phyloP scores from a whole-genome alignment of 768 basidiomycete species.

The Boletus bicolor region DNA sequence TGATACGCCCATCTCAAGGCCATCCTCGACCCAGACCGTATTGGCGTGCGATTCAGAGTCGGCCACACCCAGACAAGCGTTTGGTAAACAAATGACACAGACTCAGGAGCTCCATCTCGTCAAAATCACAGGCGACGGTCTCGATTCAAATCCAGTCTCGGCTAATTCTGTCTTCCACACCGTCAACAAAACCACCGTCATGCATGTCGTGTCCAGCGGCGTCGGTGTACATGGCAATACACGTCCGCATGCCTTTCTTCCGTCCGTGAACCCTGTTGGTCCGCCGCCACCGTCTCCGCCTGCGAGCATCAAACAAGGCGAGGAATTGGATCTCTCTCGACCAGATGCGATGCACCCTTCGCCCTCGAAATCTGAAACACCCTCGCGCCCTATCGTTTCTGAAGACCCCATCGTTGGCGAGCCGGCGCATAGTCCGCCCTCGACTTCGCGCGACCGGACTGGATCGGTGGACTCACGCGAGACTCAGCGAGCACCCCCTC shows the following conservation, averaged over 20 bases:
- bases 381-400: constrained; percentile 29
- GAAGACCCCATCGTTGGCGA: constrained; percentile 31
- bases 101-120: constrained; percentile 53
- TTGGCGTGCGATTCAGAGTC: constrained; percentile 12
- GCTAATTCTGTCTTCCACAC: constrained; percentile 34
- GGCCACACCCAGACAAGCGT: constrained; percentile 34
- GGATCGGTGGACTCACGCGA: constrained; percentile 33
- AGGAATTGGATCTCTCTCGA: constrained; percentile 16
- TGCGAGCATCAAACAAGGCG: constrained; percentile 35
- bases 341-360: constrained; percentile 30
- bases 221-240: constrained; percentile 11
- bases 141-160: constrained; percentile 38
- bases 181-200: constrained; percentile 34
- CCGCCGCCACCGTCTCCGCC: constrained; percentile 58
- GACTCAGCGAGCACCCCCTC: constrained; percentile 13
- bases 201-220: constrained; percentile 30
- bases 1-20: constrained; percentile 28
- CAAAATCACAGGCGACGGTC: constrained; percentile 49
- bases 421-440: constrained; percentile 18
- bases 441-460: constrained; percentile 22
- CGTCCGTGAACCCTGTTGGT: constrained; percentile 30
- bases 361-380: constrained; percentile 20
- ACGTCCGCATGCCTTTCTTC: not conserved
- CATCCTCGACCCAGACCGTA: constrained; percentile 37
- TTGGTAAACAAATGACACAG: constrained; percentile 25